Evolutionary conservation across 2,329 filamentous ascomycete genomes (phyloP), one percentile per base, ranked within the genome.

Genomic region (Fusarium sarcochroum): DNA sequence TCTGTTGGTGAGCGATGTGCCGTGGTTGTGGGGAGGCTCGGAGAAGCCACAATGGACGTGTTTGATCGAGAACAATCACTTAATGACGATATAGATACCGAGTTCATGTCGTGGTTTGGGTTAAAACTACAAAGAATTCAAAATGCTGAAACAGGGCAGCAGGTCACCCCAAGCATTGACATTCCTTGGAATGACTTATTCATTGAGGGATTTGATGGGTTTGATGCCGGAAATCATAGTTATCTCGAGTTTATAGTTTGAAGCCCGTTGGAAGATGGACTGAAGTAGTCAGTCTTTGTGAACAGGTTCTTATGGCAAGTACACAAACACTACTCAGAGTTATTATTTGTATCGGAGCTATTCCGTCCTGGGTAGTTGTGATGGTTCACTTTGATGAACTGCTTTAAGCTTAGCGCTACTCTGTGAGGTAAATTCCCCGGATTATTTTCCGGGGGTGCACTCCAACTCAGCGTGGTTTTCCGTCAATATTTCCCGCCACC

Each of bases 31-130:
- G 44, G 25, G 27, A 47, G 44, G 17, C 44, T 47, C 10, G 44
- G 44, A 15, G 18, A 47, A 27, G n/a, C n/a, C 25, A 47, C 44
- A 10, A 8, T 47, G n/a, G 44, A 47, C 18, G 25, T 47, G 11
- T 32, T 47, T 21, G 44, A 47, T 9, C 44, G 44, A 34, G 17
- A 18, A 15, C 30, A 18, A 9, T 32, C n/a, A 30, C 27, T 30
- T 10, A 15, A 32, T 14, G 44, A 47, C n/a, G 44, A 47, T 18
- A 20, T 20, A 20, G 44, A 47, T 34, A 17, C n/a, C 13, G 44
- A 47, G 44, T 47, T 34, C 8, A 47, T 47, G 44, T 32, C 44
- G 14, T 47, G 44, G 44, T 47, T 47, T 20, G 44, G 44, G n/a
- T 15, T 47, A n/a, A 47, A 32, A 47, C 15, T 47, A 32, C 44